Evolutionary conservation across 2,329 filamentous ascomycete species (phyloP), one percentile per base, ranked within the genome.

Genomic region (Fusarium papillatum): DNA sequence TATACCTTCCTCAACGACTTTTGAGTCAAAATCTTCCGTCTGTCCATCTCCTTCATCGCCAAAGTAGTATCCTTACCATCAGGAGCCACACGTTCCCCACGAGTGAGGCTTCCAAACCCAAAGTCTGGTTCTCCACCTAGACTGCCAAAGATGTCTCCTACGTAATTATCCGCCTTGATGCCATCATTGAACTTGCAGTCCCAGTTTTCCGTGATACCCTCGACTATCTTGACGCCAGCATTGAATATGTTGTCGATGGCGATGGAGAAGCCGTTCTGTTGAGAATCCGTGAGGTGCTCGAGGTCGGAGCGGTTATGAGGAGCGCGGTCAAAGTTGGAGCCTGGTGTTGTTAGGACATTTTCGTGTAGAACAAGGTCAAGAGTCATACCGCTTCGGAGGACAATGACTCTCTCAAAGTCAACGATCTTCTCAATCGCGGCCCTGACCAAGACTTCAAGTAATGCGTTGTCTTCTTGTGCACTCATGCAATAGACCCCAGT

Each of bases 381-480:
- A 14, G 17, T 10, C 41, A 9, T 73, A 87, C 87, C 88, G 1
- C 92, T 91, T 34, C 93, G 88, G 88, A 95, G 90, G 70, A 95
- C 83, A 66, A 95, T 92, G 73, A 93, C 88, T 5, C 93, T 88
- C 7, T 86, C 82, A 82, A 93, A 95, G 81, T 95, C 93, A 6
- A 92, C 89, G 7, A 90, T 79, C 4, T 89, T 88, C 73, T 87
- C 85, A 26, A 89, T 83, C 0, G 91, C 89, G 2, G 88, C 88
- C 16, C 93, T 89, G 24, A 94, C 82, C 34, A 95, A 84, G 7
- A 90, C 92, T 77, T 93, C 92, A 1, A 95, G 88, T 1, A 89
- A 90, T 1, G 93, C 93, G 77, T 92, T 94, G 80, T 95, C 93
- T 82, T 95, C 93, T 81, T 95, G 93, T 0, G 93, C 93, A 2